Percentiles rank a stretch among this genome's conserved stretches.
Conservation (phyloP, 1,284 basidiomycete genomes). For the Rugosomyces carneus region DNA sequence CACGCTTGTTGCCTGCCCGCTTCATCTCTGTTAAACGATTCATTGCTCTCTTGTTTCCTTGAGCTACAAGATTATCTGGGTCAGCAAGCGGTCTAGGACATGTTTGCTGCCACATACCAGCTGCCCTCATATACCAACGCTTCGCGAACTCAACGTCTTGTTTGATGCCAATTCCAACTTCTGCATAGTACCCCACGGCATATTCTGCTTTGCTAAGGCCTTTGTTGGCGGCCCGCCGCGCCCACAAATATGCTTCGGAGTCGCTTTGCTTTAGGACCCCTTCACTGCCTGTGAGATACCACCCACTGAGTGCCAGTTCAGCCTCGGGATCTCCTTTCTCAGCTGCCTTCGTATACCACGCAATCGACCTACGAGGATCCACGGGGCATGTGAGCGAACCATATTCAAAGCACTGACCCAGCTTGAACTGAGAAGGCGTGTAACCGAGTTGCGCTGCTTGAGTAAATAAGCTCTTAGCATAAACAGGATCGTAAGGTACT, state of each 20-base stretch:
- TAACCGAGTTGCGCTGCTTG: constrained; percentile 94
- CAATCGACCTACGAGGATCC: constrained; percentile 90
- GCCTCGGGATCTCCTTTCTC: constrained; percentile 94
- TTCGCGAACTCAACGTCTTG: constrained; percentile 95
- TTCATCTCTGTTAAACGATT: constrained; percentile 91
- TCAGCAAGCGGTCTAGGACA: neutral
- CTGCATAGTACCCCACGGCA: constrained; percentile 95
- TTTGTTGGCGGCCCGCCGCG: constrained; percentile 88
- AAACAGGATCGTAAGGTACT: constrained; percentile 69
- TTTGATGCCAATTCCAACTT: constrained; percentile 97
- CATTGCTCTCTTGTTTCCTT: constrained; percentile 95
- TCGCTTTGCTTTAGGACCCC: constrained; percentile 97
- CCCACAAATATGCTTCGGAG: constrained; percentile 96
- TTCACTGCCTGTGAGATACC: constrained; percentile 95
- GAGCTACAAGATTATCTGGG: constrained; percentile 47
- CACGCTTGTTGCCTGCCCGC: constrained; percentile 66
- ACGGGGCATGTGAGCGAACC: constrained; percentile 86
- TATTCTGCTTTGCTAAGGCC: constrained; percentile 93
- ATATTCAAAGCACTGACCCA: constrained; percentile 94
- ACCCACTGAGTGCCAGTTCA: constrained; percentile 93
- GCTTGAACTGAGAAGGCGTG: constrained; percentile 90
- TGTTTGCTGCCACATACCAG: constrained; percentile 53
- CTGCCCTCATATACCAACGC: constrained; percentile 97
- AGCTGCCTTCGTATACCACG: constrained; percentile 98
- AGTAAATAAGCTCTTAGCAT: constrained; percentile 85